These are phyloP conservation scores for Gnaphalium uliginosum DNA, from an alignment of 129 eudicot species.

Conservation along the genomic window DNA sequence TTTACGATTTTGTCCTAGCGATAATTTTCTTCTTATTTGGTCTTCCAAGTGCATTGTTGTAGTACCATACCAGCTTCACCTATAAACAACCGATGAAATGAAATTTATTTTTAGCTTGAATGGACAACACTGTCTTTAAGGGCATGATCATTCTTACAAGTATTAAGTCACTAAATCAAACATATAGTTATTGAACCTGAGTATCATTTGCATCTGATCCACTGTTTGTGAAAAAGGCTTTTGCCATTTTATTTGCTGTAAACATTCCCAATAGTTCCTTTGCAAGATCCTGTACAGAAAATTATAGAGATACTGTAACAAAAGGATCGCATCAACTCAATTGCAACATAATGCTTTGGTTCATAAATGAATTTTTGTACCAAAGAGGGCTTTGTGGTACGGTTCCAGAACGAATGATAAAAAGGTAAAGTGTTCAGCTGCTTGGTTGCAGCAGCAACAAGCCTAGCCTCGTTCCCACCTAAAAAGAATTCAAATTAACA, in stretches of 20 bases:
- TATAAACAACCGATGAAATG: constrained; percentile 31
- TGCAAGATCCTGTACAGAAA: constrained; percentile 70
- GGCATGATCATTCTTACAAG: background rate
- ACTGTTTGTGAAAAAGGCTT: constrained; percentile 82
- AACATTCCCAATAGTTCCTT: constrained; percentile 67
- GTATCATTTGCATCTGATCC: constrained; percentile 97
- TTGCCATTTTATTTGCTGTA: constrained; percentile 75
- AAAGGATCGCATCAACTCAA: constrained; percentile 12
- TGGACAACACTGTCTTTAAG: background rate
- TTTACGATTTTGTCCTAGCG: constrained; percentile 88
- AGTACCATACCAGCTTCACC: constrained; percentile 99
- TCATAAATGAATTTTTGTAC: constrained; percentile 36
- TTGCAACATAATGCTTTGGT: background rate
- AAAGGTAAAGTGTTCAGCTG: constrained; percentile 89
- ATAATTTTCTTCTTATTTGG: constrained; percentile 91
- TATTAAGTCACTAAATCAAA: background rate
- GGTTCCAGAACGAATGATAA: constrained; percentile 96
- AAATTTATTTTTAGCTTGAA: background rate
- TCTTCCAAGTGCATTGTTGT: constrained; percentile 94
- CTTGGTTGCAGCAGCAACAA: constrained; percentile 75
- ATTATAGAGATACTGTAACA: background rate
- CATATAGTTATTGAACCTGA: constrained; percentile 49
- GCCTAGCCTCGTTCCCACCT: constrained; percentile 94
- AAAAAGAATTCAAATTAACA: constrained; percentile 28
- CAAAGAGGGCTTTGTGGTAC: constrained; percentile 87